phyloP scores from a whole-genome alignment of 768 basidiomycete genomes.

The Boletus huronensis region DNA sequence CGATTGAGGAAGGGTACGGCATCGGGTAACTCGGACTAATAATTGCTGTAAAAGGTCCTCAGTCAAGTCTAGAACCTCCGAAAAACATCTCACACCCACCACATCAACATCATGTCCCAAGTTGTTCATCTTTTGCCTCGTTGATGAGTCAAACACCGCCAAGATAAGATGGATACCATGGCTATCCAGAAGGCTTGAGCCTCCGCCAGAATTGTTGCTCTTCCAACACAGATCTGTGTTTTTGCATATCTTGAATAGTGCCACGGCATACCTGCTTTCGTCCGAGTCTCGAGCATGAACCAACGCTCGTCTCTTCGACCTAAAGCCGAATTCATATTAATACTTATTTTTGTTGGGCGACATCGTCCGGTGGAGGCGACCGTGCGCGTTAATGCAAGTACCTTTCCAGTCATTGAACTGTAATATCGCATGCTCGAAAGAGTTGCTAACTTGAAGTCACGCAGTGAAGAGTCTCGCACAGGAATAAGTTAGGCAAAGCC shows the following conservation, averaged over 20 bases:
- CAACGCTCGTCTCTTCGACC: conserved; percentile 20
- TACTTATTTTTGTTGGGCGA: conserved; percentile 11
- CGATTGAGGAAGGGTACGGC: conserved; percentile 20
- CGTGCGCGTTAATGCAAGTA: conserved; percentile 11
- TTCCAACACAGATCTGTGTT: neutral
- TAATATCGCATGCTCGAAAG: too few species aligned
- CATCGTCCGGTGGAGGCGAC: conserved; percentile 16
- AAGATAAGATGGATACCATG: conserved; percentile 26
- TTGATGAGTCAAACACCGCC: conserved; percentile 24
- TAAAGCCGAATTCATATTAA: conserved; percentile 14
- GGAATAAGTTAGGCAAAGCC: too few species aligned
- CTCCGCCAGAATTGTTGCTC: neutral
- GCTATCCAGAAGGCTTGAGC: neutral
- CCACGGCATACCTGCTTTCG: neutral
- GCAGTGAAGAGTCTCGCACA: too few species aligned
- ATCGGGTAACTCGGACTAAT: conserved; percentile 15
- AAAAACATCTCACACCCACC: neutral
- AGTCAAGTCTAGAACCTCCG: neutral
- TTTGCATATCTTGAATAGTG: too few species aligned
- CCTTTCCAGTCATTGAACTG: conserved; percentile 24
- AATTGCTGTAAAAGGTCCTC: neutral
- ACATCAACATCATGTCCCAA: conserved; percentile 28
- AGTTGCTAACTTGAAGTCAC: too few species aligned
- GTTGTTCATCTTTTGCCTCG: conserved; percentile 31
- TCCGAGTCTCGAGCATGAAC: neutral